These are phyloP conservation scores for Pseudovirgaria hyperparasitica DNA, from an alignment of 2,329 filamentous ascomycete genomes.

Conservation along the genomic window DNA sequence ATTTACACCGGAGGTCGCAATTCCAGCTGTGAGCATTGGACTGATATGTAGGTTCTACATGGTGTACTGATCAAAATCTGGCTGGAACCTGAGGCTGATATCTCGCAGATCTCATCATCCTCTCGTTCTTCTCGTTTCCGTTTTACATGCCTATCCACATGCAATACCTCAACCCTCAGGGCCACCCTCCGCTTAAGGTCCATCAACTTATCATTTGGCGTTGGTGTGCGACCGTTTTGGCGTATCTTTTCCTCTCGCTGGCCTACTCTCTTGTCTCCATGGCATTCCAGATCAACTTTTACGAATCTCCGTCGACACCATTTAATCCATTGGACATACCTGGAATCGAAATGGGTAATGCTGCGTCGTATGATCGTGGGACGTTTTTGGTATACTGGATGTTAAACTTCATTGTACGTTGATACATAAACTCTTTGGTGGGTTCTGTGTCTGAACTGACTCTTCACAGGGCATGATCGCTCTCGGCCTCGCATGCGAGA, in stretches of 20 bases:
- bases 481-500: constrained; percentile 51
- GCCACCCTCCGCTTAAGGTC: constrained; percentile 45
- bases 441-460: constrained; percentile 41
- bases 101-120: constrained; percentile 43
- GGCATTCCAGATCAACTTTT: constrained; percentile 52
- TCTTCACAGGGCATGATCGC: constrained; percentile 53
- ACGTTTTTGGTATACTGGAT: constrained; percentile 53
- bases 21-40: constrained; percentile 48
- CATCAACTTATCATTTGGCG: constrained; percentile 47
- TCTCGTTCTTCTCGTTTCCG: constrained; percentile 53
- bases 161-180: constrained; percentile 41
- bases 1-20: constrained; percentile 41
- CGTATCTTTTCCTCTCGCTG: constrained; percentile 50
- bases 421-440: no score
- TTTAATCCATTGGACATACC: constrained; percentile 26
- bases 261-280: constrained; percentile 51
- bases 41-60: constrained; percentile 35
- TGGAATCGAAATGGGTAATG: constrained; percentile 26
- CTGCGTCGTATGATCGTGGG: constrained; percentile 42
- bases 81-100: constrained; percentile 1
- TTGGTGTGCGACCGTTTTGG: constrained; percentile 40
- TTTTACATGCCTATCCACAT: constrained; percentile 53
- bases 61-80: neutral
- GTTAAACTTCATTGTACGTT: constrained; percentile 46
- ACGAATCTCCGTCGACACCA: no score